Percentiles rank a stretch among this genome's conserved stretches.
Conservation (phyloP, 257 asterid genomes). For the Scutellaria barbata region DNA sequence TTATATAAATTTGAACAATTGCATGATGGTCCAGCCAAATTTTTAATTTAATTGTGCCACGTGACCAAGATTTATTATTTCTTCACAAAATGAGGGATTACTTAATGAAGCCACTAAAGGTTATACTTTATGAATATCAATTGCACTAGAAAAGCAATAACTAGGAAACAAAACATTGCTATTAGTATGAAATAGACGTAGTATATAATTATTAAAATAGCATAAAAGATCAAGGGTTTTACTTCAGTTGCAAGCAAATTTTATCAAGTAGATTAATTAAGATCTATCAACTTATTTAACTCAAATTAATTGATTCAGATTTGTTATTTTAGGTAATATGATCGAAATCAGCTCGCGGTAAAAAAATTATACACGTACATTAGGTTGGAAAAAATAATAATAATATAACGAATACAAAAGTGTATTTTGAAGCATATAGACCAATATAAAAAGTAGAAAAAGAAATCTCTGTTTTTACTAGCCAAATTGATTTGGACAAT, state of each 20-base stretch:
- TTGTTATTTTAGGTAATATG: no score
- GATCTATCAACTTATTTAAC: background rate
- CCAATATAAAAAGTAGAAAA: no score
- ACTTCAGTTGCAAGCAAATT: constrained; percentile 33
- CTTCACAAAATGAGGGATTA: constrained; percentile 34
- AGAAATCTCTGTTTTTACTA: background rate
- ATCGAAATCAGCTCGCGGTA: no score
- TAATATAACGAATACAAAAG: no score
- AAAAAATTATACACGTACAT: no score
- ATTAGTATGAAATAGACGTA: constrained; percentile 14
- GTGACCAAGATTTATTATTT: background rate
- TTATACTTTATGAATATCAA: background rate
- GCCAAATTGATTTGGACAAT: background rate
- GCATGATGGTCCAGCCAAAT: constrained; percentile 2
- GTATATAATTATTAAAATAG: background rate
- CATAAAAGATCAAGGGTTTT: constrained; percentile 1
- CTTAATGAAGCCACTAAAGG: constrained; percentile 16
- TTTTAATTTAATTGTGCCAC: background rate
- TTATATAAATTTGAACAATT: background rate
- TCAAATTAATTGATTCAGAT: no score
- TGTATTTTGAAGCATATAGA: no score
- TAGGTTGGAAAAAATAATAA: no score
- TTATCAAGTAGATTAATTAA: background rate
- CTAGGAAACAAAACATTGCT: background rate
- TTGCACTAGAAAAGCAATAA: background rate